phyloP scores from a whole-genome alignment of 2,329 filamentous ascomycete genomes.

The Corinectria fuckeliana region DNA sequence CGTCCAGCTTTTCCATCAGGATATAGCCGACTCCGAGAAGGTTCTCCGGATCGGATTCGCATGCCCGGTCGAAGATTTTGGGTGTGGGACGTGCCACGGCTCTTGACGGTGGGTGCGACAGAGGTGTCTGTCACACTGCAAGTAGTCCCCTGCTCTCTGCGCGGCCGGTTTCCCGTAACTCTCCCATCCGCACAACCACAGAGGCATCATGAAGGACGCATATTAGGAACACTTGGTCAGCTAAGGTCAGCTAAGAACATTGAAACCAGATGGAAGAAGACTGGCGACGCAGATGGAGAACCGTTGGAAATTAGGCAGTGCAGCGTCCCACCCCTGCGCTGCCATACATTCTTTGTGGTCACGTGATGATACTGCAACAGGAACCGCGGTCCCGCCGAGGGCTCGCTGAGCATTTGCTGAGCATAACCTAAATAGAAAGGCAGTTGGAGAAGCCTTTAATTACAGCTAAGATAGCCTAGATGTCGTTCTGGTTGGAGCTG shows the following conservation, averaged over 20 bases:
- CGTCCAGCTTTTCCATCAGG: constrained; percentile 49
- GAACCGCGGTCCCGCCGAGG: no score
- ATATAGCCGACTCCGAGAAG: constrained; percentile 47
- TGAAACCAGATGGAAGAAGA: no score
- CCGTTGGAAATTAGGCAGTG: no score
- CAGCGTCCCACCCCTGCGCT: no score
- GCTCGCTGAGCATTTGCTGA: no score
- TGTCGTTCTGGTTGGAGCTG: not conserved
- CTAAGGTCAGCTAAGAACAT: no score
- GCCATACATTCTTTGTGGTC: no score
- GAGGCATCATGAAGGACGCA: constrained; percentile 2
- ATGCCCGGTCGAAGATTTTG: constrained; percentile 20
- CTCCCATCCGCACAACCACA: constrained; percentile 12
- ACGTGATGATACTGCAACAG: no score
- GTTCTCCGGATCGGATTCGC: constrained; percentile 40
- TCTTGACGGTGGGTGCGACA: constrained; percentile 7
- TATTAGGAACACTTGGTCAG: no score
- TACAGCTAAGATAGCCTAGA: not conserved
- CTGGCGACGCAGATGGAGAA: no score
- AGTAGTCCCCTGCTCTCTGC: constrained; percentile 13
- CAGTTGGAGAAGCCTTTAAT: not conserved
- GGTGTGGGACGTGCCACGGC: constrained; percentile 9
- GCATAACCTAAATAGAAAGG: not conserved
- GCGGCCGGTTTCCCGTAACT: constrained; percentile 2
- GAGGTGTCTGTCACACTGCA: constrained; percentile 8